Percentiles rank a stretch among this genome's conserved stretches.
These are phyloP conservation scores for Botryosphaeria dothidea DNA, from an alignment of 2,329 filamentous ascomycete genomes.

Conservation along the genomic window DNA sequence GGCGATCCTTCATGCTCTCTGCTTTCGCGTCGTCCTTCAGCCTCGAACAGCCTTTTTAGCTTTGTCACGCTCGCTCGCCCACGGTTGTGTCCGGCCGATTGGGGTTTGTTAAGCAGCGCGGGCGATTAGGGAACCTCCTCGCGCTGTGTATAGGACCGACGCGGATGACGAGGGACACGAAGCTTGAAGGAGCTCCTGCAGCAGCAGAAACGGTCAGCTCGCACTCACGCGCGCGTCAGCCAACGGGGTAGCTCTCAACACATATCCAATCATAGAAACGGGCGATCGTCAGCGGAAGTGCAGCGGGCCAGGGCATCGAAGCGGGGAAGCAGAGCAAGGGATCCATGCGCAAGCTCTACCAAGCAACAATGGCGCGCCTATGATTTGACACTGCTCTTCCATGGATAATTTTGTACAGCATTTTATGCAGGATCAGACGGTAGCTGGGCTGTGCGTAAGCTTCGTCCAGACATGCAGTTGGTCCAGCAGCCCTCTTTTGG, in stretches of 20 bases:
- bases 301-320: neutral
- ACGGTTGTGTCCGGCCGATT: too few species aligned
- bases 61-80: too few species aligned
- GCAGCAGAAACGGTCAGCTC: neutral
- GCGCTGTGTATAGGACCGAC: neutral
- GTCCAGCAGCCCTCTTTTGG: neutral
- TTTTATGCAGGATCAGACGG: neutral
- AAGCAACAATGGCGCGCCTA: neutral
- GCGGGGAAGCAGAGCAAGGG: neutral
- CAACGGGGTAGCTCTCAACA: neutral
- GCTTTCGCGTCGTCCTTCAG: neutral
- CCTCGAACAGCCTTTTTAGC: neutral
- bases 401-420: neutral
- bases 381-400: neutral
- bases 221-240: neutral
- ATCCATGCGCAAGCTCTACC: neutral
- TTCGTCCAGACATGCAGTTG: neutral
- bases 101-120: too few species aligned
- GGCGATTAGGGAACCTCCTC: too few species aligned
- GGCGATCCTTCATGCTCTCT: neutral
- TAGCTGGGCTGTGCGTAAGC: neutral
- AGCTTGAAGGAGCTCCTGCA: neutral
- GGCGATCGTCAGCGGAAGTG: neutral
- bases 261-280: neutral
- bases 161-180: neutral